A percentile compares a stretch with the other conserved stretches of the same genome.
Conservation (phyloP, 1,139 yeast genomes). For the Barnettozyma hawaiiensis region DNA sequence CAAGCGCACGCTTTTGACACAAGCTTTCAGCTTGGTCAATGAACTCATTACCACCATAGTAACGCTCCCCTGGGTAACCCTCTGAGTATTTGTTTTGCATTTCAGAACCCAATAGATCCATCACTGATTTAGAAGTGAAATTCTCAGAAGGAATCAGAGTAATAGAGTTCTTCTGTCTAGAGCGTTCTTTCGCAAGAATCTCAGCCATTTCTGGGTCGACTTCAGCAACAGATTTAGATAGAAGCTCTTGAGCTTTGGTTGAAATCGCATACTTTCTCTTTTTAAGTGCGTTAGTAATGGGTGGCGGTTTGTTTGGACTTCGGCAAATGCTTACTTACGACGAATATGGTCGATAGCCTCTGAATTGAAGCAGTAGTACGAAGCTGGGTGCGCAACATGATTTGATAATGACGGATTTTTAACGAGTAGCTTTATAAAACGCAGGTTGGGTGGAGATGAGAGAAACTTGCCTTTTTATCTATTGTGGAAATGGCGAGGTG, state of each 20-base stretch:
- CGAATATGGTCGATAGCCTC: slow-evolving; percentile 12
- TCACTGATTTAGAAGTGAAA: slow-evolving; percentile 90
- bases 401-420: not conserved
- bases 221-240: slow-evolving; percentile 58
- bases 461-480: not conserved
- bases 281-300: not conserved
- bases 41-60: slow-evolving; percentile 94
- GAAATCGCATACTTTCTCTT: slow-evolving; percentile 20
- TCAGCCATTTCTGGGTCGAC: slow-evolving; percentile 84
- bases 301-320: not conserved
- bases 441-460: too few relatives aligned
- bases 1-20: slow-evolving; percentile 88
- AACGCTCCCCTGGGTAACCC: slow-evolving; percentile 96
- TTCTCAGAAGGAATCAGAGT: slow-evolving; percentile 93
- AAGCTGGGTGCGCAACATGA: slow-evolving; percentile 18
- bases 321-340: slow-evolving; percentile 9
- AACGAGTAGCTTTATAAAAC: not conserved
- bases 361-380: slow-evolving; percentile 15
- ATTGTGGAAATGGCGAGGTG: not conserved
- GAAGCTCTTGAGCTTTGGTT: slow-evolving; percentile 30
- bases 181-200: slow-evolving; percentile 66
- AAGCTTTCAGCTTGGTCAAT: slow-evolving; percentile 86
- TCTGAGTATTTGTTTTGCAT: slow-evolving; percentile 99
- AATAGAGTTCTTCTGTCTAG: slow-evolving; percentile 83
- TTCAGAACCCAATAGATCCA: slow-evolving; percentile 90